Evolutionary conservation across 345 rosid species (phyloP).

Genomic region (Arabidopsis arenosa): DNA sequence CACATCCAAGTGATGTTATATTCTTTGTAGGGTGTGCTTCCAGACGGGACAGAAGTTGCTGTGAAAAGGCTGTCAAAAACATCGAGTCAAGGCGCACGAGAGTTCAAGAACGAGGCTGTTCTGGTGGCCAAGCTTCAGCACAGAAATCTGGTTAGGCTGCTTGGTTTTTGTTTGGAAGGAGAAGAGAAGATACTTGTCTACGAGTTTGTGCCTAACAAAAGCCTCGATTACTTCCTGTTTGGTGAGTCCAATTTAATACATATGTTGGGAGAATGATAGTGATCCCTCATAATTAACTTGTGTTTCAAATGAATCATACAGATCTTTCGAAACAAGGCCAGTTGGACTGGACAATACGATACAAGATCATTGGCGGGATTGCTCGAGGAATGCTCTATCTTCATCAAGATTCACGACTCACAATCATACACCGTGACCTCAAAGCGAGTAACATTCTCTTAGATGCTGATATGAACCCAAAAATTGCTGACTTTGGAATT

Average conservation of each 20-base stretch:
- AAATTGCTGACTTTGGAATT: conserved; percentile 15
- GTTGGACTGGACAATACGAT: conserved; percentile 3
- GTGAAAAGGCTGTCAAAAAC: background rate
- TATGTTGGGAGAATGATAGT: no score
- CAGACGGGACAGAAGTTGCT: background rate
- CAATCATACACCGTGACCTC: conserved; percentile 5
- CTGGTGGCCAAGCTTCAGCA: conserved; percentile 1
- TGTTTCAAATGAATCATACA: background rate
- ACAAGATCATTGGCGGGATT: background rate
- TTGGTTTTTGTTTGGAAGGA: background rate
- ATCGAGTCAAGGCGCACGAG: background rate
- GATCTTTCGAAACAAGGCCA: background rate
- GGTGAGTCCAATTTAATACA: background rate
- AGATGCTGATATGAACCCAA: conserved; percentile 10
- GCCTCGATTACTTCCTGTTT: conserved; percentile 16
- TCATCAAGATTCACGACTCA: conserved; percentile 8
- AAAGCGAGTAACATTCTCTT: conserved; percentile 9
- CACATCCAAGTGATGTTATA: no score
- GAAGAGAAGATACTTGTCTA: conserved; percentile 7
- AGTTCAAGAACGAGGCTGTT: conserved; percentile 13
- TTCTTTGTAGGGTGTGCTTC: background rate
- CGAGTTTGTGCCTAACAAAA: conserved; percentile 13
- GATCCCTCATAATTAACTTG: background rate
- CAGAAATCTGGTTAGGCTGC: background rate
- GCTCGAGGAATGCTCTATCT: conserved; percentile 10